These are phyloP conservation scores for Periconia sp. DNA, from an alignment of 2,329 filamentous ascomycete species.

Conservation along the genomic window DNA sequence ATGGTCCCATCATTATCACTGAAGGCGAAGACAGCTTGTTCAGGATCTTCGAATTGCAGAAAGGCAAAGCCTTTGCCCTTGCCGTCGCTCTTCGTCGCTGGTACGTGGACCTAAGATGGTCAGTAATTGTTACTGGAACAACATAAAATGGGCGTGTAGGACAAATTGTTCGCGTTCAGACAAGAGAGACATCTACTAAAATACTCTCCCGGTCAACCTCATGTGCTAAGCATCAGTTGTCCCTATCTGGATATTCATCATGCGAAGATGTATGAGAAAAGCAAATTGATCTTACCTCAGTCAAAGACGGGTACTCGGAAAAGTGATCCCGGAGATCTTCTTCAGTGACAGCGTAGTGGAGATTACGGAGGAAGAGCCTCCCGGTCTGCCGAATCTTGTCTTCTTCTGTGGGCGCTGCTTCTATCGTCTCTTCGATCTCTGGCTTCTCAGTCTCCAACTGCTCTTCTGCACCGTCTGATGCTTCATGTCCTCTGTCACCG, in stretches of 20 bases:
- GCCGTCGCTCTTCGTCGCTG: slow-evolving; percentile 71
- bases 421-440: slow-evolving; percentile 24
- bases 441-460: slow-evolving; percentile 5
- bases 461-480: slow-evolving; percentile 17
- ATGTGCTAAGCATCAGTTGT: slow-evolving; percentile 97
- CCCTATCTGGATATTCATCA: slow-evolving; percentile 99
- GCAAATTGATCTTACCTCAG: slow-evolving; percentile 75
- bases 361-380: slow-evolving; percentile 86
- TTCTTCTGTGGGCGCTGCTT: slow-evolving; percentile 54
- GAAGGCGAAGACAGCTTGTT: slow-evolving; percentile 79
- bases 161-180: slow-evolving; percentile 64
- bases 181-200: slow-evolving; percentile 99
- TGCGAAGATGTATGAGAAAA: slow-evolving; percentile 39
- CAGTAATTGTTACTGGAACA: slow-evolving; percentile 4
- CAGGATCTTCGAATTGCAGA: slow-evolving; percentile 75
- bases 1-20: slow-evolving; percentile 79
- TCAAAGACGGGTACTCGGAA: slow-evolving; percentile 72
- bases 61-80: slow-evolving; percentile 90
- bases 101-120: slow-evolving; percentile 77
- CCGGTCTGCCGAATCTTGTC: slow-evolving; percentile 73
- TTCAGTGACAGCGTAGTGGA: slow-evolving; percentile 80
- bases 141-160: not conserved
- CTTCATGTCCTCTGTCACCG: slow-evolving; percentile 14
- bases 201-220: slow-evolving; percentile 94
- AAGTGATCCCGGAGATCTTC: slow-evolving; percentile 79